phyloP scores from a whole-genome alignment of 2,329 filamentous ascomycete genomes.

The Neonectria magnoliae region DNA sequence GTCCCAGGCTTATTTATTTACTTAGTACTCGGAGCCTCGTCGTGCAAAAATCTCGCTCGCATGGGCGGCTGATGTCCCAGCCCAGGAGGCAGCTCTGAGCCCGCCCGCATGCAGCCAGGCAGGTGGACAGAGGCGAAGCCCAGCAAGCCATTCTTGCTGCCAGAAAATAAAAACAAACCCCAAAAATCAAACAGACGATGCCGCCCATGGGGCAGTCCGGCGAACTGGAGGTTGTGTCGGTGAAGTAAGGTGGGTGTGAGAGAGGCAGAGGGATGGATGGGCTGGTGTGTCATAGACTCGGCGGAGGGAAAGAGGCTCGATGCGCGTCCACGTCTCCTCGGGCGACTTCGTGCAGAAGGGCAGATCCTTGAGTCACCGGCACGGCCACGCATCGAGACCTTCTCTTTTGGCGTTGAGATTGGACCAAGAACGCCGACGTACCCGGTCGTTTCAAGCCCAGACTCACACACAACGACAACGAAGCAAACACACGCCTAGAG shows the following conservation, averaged over 20 bases:
- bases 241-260: not conserved
- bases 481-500: not conserved
- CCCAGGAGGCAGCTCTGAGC: not conserved
- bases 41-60: not conserved
- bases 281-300: not conserved
- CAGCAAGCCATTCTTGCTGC: not conserved
- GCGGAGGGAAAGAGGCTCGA: not conserved
- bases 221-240: not conserved
- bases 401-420: not conserved
- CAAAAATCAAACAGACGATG: too few relatives aligned
- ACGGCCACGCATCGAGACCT: too few relatives aligned
- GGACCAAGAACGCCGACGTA: not conserved
- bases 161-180: not conserved
- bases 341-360: not conserved
- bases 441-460: not conserved
- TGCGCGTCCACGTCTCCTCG: not conserved
- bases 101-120: not conserved
- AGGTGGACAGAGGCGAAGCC: not conserved
- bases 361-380: not conserved
- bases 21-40: not conserved
- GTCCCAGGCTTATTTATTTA: conserved; percentile 5
- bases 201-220: too few relatives aligned
- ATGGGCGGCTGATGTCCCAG: too few relatives aligned
- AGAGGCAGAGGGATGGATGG: not conserved
- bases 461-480: too few relatives aligned